Conservation (phyloP, 495 filamentous ascomycete genomes). For the Penicillium cataractarum region DNA sequence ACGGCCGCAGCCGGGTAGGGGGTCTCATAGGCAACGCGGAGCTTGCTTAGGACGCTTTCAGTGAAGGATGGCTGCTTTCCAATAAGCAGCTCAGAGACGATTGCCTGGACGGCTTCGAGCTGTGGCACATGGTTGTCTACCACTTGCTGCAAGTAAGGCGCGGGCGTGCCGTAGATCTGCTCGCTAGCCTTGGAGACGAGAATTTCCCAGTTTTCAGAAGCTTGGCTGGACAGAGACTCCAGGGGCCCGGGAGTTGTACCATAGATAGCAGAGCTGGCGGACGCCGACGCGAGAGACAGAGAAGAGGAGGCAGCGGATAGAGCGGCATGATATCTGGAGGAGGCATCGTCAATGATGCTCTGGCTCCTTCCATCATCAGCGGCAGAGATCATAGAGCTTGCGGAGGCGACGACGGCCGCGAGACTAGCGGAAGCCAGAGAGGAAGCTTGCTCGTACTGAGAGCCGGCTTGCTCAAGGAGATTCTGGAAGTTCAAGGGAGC, state of each 20-base stretch:
- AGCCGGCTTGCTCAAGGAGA: constrained; percentile 49
- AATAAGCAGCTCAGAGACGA: constrained; percentile 75
- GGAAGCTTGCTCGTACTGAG: constrained; percentile 49
- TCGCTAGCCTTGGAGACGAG: constrained; percentile 68
- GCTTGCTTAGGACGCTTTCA: constrained; percentile 73
- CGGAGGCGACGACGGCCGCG: constrained; percentile 47
- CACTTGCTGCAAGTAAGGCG: constrained; percentile 62
- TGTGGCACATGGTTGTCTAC: constrained; percentile 57
- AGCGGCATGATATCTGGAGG: constrained; percentile 51
- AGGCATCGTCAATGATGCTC: constrained; percentile 49
- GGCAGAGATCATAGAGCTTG: constrained; percentile 47
- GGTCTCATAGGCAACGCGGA: constrained; percentile 66
- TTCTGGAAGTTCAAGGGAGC: constrained; percentile 33
- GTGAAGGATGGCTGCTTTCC: constrained; percentile 83
- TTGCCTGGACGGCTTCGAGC: constrained; percentile 68
- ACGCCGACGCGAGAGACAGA: constrained; percentile 56
- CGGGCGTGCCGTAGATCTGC: constrained; percentile 73
- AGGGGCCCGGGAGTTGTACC: constrained; percentile 48
- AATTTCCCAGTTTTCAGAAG: constrained; percentile 66
- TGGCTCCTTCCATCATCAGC: constrained; percentile 45
- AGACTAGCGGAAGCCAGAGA: constrained; percentile 55
- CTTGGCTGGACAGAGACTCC: constrained; percentile 54
- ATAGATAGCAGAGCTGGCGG: constrained; percentile 48
- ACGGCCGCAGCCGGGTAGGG: constrained; percentile 52
- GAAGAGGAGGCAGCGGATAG: constrained; percentile 52